phyloP scores from a whole-genome alignment of 495 filamentous ascomycete genomes.

The Neurospora sp. region DNA sequence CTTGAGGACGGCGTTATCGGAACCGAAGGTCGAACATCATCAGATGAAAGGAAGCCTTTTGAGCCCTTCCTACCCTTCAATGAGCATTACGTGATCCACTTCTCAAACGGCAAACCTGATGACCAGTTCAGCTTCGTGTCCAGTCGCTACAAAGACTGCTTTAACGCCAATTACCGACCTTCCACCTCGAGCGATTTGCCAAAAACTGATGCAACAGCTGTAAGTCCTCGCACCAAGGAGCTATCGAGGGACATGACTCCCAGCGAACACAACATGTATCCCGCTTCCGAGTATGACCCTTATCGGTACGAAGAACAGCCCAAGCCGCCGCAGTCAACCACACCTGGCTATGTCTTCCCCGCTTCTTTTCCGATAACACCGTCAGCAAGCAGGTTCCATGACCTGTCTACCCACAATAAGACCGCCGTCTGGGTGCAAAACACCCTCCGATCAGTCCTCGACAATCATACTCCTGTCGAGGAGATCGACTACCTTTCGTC shows the following conservation, averaged over 20 bases:
- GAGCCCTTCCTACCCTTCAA: slow-evolving; percentile 29
- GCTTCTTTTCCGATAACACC: slow-evolving; percentile 10
- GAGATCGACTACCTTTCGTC: slow-evolving; percentile 26
- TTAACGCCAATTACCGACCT: not conserved
- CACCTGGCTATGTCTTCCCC: not conserved
- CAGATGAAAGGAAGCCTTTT: slow-evolving; percentile 5
- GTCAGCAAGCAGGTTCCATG: slow-evolving; percentile 19
- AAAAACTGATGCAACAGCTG: not conserved
- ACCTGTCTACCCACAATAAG: slow-evolving; percentile 22
- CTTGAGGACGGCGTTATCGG: not conserved
- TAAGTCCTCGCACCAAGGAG: not conserved
- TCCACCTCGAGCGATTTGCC: not conserved
- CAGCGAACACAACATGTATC: not conserved
- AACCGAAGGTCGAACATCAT: not conserved
- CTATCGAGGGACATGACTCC: not conserved
- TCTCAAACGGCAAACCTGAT: slow-evolving; percentile 20
- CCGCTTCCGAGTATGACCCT: not conserved
- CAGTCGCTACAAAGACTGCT: not conserved
- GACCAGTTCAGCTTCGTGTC: slow-evolving; percentile 22
- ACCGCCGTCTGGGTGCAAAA: slow-evolving; percentile 35
- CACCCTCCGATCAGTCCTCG: slow-evolving; percentile 29
- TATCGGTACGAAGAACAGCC: not conserved
- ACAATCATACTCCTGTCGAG: slow-evolving; percentile 26
- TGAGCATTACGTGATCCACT: slow-evolving; percentile 34
- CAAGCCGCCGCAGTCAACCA: not conserved